A percentile compares a stretch with the other conserved stretches of the same genome.
Evolutionary conservation across 345 rosid genomes (phyloP).

Genomic region (Arabidopsis thaliana): DNA sequence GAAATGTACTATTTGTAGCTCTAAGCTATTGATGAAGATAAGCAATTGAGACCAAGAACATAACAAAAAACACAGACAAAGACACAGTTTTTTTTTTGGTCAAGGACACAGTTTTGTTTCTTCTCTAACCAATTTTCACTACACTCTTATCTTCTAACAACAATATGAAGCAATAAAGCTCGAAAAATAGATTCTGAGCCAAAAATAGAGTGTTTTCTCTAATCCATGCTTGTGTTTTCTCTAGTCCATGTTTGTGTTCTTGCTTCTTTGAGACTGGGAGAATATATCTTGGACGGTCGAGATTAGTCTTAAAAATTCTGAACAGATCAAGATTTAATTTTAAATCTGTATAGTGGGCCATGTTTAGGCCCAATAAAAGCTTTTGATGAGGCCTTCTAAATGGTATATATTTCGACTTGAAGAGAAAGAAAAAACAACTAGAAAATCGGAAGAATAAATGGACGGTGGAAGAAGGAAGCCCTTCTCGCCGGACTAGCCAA

Average conservation of each 20-base stretch:
- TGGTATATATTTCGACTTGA: background rate
- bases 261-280: background rate
- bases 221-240: too few species aligned
- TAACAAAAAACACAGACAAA: background rate
- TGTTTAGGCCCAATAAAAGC: background rate
- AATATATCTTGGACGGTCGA: background rate
- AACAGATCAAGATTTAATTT: background rate
- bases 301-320: background rate
- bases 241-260: too few species aligned
- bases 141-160: too few species aligned
- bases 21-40: background rate
- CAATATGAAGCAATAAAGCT: too few species aligned
- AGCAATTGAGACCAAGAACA: background rate
- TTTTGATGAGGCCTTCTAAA: background rate
- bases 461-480: constrained; percentile 76
- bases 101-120: background rate
- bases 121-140: too few species aligned
- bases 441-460: constrained; percentile 59
- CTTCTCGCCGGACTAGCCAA: constrained; percentile 70
- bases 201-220: too few species aligned
- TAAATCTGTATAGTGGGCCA: background rate
- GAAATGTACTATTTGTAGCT: background rate
- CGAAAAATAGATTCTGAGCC: too few species aligned
- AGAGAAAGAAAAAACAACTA: background rate
- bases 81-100: background rate